Percentiles rank a stretch among this genome's conserved stretches.
Conservation (phyloP, 805 yeast species). For the Yamadazyma paraphyllophila region DNA sequence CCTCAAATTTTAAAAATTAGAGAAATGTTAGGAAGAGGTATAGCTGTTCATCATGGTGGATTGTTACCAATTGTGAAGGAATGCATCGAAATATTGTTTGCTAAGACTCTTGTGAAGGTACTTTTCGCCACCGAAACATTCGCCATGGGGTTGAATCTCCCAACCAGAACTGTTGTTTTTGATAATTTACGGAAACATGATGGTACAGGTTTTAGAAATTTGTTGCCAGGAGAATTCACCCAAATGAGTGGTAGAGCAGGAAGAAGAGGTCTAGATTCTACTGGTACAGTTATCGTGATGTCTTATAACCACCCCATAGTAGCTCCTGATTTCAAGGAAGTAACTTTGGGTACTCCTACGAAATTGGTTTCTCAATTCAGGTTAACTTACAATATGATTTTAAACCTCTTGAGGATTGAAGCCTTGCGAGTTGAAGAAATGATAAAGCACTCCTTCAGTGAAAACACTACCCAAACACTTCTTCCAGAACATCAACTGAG, state of each 20-base stretch:
- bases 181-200: slow-evolving; percentile 86
- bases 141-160: slow-evolving; percentile 97
- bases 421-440: slow-evolving; percentile 96
- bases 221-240: slow-evolving; percentile 94
- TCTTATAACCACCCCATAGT: slow-evolving; percentile 66
- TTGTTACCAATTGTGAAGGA: slow-evolving; percentile 90
- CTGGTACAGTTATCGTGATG: slow-evolving; percentile 94
- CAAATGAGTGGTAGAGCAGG: slow-evolving; percentile 99
- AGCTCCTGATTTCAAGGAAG: slow-evolving; percentile 64
- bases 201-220: slow-evolving; percentile 75
- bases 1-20: slow-evolving; percentile 87
- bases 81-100: slow-evolving; percentile 86
- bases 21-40: slow-evolving; percentile 83
- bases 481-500: slow-evolving; percentile 80
- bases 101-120: slow-evolving; percentile 82
- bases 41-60: slow-evolving; percentile 96
- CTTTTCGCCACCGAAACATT: slow-evolving; percentile 97
- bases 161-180: slow-evolving; percentile 94
- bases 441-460: slow-evolving; percentile 94
- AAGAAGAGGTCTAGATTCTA: slow-evolving; percentile 89
- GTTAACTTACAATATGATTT: slow-evolving; percentile 91
- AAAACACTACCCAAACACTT: slow-evolving; percentile 79
- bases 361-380: slow-evolving; percentile 89
- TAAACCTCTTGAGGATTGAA: slow-evolving; percentile 87
- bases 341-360: slow-evolving; percentile 86